Evolutionary conservation across 306 rosid genomes (phyloP), one percentile per base, ranked within the genome.

Genomic region (Corylus americana): DNA sequence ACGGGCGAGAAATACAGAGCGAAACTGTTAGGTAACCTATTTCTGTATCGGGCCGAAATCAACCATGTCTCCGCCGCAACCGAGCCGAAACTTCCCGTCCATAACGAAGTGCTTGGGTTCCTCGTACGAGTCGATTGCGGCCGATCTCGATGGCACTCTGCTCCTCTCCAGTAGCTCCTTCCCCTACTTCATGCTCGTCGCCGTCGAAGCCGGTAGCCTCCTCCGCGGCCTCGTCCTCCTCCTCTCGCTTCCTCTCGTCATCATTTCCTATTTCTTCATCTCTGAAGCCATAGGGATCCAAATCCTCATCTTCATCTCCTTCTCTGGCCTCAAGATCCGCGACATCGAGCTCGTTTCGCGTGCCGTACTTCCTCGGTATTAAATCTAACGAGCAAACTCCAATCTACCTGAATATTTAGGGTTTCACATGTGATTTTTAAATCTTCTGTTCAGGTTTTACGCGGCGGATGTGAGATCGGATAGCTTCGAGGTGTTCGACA

Each of bases 151-250:
- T 76, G 98, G 98, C 9, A 92, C 98, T 44, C 92, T 92, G 14
- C 90, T 95, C 61, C 79, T 88, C 73, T 87, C 92, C 17, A 48
- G 97, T 0, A 95, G 98, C 79, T 92, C 98, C 0, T 79, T 95
- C 11, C 98, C 98, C 17, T 95, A 92, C 93, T 95, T 92, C 90
- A 90, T 95, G 95, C 97, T 95, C 2, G 88, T 95, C 18, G 98
- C 98, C 77, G 85, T 95, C 11, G 98, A 95, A 85, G 98, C 98
- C 57, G 98, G 98, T 1, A 92, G 98, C 78, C 94, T 95, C 78
- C 82, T 95, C 81, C 93, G 98, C 0, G 98, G 98, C 71, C 76
- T 95, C 76, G 0, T 92, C 53, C 97, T 95, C 39, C 97, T 95
- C n/a, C 98, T 95, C 50, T 85, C 97, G 1, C 81, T 92, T 64